Percentiles rank a stretch among this genome's conserved stretches.
These are phyloP conservation scores for Vitellaria paradoxa DNA, from an alignment of 179 eudicot species.

Conservation along the genomic window DNA sequence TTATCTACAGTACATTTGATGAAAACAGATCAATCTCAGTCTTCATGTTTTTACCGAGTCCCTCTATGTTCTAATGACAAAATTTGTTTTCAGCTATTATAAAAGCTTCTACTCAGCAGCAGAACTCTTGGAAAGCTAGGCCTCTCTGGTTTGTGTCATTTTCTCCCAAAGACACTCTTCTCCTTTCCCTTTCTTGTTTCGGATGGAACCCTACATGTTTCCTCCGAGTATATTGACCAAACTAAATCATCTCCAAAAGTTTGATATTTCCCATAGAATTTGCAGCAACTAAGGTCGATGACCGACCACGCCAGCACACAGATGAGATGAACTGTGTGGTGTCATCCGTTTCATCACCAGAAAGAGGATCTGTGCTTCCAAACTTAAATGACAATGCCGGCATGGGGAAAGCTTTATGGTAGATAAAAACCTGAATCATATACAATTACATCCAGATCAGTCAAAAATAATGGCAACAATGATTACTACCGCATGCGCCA, in stretches of 20 bases:
- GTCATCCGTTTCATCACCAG: slow-evolving; percentile 71
- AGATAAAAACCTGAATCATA: slow-evolving; percentile 56
- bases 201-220: background rate
- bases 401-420: slow-evolving; percentile 93
- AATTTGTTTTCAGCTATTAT: slow-evolving; percentile 26
- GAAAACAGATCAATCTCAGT: slow-evolving; percentile 1
- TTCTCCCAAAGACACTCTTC: background rate
- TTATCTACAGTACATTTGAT: slow-evolving; percentile 1
- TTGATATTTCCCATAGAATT: slow-evolving; percentile 83
- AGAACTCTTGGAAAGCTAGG: background rate
- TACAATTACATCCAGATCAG: background rate
- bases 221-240: background rate
- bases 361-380: slow-evolving; percentile 46
- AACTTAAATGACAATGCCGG: slow-evolving; percentile 76
- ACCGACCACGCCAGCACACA: slow-evolving; percentile 86
- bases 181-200: background rate
- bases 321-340: slow-evolving; percentile 78
- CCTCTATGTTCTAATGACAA: slow-evolving; percentile 32
- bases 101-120: background rate
- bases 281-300: slow-evolving; percentile 83
- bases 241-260: slow-evolving; percentile 79
- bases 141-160: background rate
- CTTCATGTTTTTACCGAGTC: slow-evolving; percentile 18
- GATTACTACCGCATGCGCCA: background rate
- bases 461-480: background rate